These are phyloP conservation scores for Phellopilus nigrolimitatus DNA, from an alignment of 1,284 basidiomycete genomes.

Conservation along the genomic window DNA sequence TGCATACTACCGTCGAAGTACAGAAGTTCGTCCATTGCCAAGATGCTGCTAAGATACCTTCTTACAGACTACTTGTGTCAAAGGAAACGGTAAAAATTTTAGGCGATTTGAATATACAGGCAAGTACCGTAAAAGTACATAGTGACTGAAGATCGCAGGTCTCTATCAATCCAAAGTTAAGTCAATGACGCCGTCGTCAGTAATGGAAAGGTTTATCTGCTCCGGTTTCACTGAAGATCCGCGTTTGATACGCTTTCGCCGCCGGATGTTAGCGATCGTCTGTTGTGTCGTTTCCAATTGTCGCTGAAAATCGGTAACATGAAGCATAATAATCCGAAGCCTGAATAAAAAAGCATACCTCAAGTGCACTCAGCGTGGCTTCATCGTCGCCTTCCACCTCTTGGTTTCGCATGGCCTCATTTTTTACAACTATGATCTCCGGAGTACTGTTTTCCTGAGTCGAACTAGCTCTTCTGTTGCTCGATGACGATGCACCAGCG, in stretches of 20 bases:
- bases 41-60: not conserved
- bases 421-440: no score
- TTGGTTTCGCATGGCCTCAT: no score
- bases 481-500: no score
- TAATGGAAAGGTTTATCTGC: not conserved
- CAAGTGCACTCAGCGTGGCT: not conserved
- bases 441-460: no score
- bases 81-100: not conserved
- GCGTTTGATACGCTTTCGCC: not conserved
- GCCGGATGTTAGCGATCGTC: not conserved
- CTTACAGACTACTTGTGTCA: not conserved
- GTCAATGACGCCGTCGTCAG: not conserved
- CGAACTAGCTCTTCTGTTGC: no score
- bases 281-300: not conserved
- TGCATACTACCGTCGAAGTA: slow-evolving; percentile 6
- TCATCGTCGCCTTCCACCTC: no score
- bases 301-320: not conserved
- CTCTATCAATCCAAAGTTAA: not conserved
- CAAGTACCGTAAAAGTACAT: not conserved
- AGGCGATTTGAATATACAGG: not conserved
- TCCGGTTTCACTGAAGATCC: not conserved
- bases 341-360: not conserved
- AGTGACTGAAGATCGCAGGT: not conserved
- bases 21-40: not conserved
- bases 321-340: not conserved